Base-by-base conservation (phyloP, 768 basidiomycete species). In the Collybia sordida region DNA sequence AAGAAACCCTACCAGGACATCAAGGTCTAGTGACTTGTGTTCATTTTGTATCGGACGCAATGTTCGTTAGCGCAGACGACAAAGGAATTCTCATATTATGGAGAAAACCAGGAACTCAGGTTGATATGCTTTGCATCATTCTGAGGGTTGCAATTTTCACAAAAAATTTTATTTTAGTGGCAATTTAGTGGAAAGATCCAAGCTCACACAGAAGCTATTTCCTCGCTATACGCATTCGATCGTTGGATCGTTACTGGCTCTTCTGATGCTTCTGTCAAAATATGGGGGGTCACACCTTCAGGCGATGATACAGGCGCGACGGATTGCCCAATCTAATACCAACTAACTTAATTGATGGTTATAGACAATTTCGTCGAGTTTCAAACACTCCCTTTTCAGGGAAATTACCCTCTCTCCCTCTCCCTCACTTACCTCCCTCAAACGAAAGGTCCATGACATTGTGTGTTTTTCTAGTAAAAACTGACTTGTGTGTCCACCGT, bases 201-300 rank as follows among this genome's bases (percentile, higher is more conserved):
- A 51, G 90, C 85, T 0, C 95, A 98, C 65, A 53, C 67, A 15
- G 77, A 80, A 45, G 77, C 90, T 1, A 78, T 98, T 23, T 87
- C 90, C 11, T 75, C 86, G 2, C 64, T 98, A 3, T 81, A 77
- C 35, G 71, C 75, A 1, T 68, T 74, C 44, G 73, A 70, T 14
- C 64, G 72, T 38, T 67, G 72, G 28, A 52, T 95, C 7, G 75
- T 86, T 2, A 92, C 91, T 0, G 93, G 90, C 1, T 84, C 89
- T 14, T 96, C 94, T 0, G 94, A 98, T 64, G 82, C 85, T 1
- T 69, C 70, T 1, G 75, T 95, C 37, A 92, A 89, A 65, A 71
- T 91, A 22, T 98, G 92, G 92, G 66, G 67, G 24, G 41, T 85
- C 17, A 40, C 21, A 36, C 59, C 50, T 50, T 54, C 48, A 52